Base-by-base conservation (phyloP, 805 yeast species). In the Kregervanrija pseudodelftensis region DNA sequence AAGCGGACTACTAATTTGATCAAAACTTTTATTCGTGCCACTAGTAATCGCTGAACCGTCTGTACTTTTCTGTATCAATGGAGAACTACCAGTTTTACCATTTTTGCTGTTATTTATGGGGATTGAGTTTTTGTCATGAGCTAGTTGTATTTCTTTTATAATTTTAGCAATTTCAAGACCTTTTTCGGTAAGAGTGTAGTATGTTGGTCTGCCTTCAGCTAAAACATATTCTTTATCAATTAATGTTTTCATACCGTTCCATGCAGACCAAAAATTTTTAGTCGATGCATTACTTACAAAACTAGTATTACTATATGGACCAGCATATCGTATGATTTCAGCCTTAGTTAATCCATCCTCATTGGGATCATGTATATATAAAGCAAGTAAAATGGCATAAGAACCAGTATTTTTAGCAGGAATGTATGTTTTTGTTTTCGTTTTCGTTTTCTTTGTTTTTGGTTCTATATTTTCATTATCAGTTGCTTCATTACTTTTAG, bases 391-490 rank as follows among this genome's bases (percentile, higher is more conserved):
- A 8, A 89, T 83, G 0, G 93, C 95, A 65, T 85, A 90, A 0
- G 85, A 95, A 1, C 96, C 96, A 0, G 93, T 79, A 33, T 90
- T 65, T 48, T 79, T 77, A 40, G 69, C 72, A 0, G 97, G 97
- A 0, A 88, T 72, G 59, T 85, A 88, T 33, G 63, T 68, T 37
- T 56, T 58, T 46, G 56, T 56, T 36, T 49, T 49, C 38, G 37
- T 17, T 36, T 43, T 35, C 32, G 32, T 35, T 31, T 16, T 37
- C 35, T 32, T 37, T 39, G 40, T 36, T 15, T 31, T 30, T 39
- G 38, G 36, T 8, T 14, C 30, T 12, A 22, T 30, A 12, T 8
- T 15, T 5, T 30, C 32, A 7, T 34, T 37, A n/a, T 14, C 32
- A 3, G 34, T 14, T 9, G 30, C 16, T 33, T 43, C 16, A 14